Percentiles rank a stretch among this genome's conserved stretches.
Conservation (phyloP, 2,329 filamentous ascomycete species). For the Hypoxylon sp. region DNA sequence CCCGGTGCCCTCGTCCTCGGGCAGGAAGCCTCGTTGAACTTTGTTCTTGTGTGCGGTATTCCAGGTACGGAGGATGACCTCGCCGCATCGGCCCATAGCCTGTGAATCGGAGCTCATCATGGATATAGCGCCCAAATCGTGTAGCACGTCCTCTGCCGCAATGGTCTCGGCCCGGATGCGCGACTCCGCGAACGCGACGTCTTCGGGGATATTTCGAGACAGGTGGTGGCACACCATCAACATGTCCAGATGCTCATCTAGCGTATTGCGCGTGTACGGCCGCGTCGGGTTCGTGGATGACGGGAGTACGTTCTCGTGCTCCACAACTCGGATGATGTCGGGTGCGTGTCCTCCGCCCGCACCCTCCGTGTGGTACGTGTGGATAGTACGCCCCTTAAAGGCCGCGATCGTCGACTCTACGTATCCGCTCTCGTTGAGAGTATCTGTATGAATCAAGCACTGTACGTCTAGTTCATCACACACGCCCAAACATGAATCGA, state of each 20-base stretch:
- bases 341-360: constrained; percentile 95
- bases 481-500: constrained; percentile 86
- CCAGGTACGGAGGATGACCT: constrained; percentile 94
- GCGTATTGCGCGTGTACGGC: constrained; percentile 90
- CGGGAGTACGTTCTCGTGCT: constrained; percentile 88
- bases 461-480: constrained; percentile 95
- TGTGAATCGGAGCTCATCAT: constrained; percentile 99
- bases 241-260: constrained; percentile 98
- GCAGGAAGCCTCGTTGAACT: constrained; percentile 80
- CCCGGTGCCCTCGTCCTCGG: constrained; percentile 82
- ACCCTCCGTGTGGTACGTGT: constrained; percentile 97
- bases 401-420: constrained; percentile 91
- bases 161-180: constrained; percentile 97
- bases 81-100: constrained; percentile 96
- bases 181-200: constrained; percentile 94
- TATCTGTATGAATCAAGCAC: constrained; percentile 95
- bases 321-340: constrained; percentile 95
- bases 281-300: constrained; percentile 93
- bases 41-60: constrained; percentile 99
- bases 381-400: constrained; percentile 88
- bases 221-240: constrained; percentile 98
- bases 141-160: constrained; percentile 94
- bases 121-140: constrained; percentile 93
- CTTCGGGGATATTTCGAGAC: constrained; percentile 92
- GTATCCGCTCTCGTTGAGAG: constrained; percentile 96